Evolutionary conservation across 192 early-diverging fungal species (phyloP).

Genomic region (Mortierella alpina): DNA sequence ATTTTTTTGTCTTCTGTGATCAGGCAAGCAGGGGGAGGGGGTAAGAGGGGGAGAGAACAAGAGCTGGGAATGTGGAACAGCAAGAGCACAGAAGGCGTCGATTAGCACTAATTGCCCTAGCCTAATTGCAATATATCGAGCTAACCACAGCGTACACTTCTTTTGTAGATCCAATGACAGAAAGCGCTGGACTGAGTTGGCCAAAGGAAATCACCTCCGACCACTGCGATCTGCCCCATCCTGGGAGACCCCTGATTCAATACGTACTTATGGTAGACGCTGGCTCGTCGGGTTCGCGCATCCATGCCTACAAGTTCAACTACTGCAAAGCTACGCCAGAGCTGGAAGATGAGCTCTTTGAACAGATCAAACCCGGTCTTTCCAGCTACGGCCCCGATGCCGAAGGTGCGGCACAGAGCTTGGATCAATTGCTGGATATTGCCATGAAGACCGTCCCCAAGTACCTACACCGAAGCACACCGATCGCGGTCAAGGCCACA

Average conservation of each 20-base stretch:
- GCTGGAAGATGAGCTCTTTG: constrained; percentile 92
- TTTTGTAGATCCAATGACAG: constrained; percentile 4
- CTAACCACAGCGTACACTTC: neutral
- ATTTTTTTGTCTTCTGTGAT: neutral
- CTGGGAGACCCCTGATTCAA: constrained; percentile 81
- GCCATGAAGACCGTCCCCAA: constrained; percentile 82
- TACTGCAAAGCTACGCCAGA: constrained; percentile 86
- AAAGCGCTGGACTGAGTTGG: constrained; percentile 20
- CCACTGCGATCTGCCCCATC: constrained; percentile 71
- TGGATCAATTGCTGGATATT: constrained; percentile 80
- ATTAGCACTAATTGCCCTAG: neutral
- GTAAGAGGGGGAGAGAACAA: neutral
- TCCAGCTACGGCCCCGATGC: constrained; percentile 78
- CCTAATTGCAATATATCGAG: neutral
- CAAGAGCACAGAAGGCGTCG: neutral
- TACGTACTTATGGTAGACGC: constrained; percentile 97
- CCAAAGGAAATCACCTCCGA: constrained; percentile 57
- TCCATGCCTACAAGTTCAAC: constrained; percentile 97
- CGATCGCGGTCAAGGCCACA: constrained; percentile 95
- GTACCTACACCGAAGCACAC: constrained; percentile 81
- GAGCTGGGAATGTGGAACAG: neutral
- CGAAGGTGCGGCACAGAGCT: constrained; percentile 79
- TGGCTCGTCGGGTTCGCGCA: constrained; percentile 95
- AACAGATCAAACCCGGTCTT: constrained; percentile 86
- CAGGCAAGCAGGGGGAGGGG: neutral